Evolutionary conservation across 2,329 filamentous ascomycete genomes (phyloP).

Genomic region (Metarhizium robertsii): DNA sequence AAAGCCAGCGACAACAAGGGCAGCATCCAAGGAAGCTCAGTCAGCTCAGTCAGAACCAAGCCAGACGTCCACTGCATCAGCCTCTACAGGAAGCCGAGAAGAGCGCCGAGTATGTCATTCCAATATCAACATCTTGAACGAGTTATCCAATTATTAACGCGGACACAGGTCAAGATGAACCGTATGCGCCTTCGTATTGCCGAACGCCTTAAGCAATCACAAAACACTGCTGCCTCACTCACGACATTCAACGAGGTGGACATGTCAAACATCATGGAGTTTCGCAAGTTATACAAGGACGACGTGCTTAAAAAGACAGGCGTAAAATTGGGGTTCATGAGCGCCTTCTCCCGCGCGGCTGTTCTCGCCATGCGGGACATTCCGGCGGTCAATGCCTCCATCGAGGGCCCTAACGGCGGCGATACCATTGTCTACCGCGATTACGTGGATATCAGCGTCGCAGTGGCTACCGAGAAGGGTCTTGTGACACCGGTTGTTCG

Average conservation of each 20-base stretch:
- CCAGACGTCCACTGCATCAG: constrained; percentile 9
- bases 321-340: constrained; percentile 99
- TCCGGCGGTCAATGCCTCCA: constrained; percentile 92
- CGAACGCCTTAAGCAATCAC: constrained; percentile 96
- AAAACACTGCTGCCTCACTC: constrained; percentile 93
- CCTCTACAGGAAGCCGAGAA: constrained; percentile 59
- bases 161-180: constrained; percentile 96
- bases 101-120: constrained; percentile 67
- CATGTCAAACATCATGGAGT: constrained; percentile 96
- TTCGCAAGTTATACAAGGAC: constrained; percentile 96
- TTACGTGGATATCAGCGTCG: constrained; percentile 95
- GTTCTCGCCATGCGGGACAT: constrained; percentile 90
- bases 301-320: constrained; percentile 92
- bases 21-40: constrained; percentile 17
- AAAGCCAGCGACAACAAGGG: constrained; percentile 15
- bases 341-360: constrained; percentile 84
- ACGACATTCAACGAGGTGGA: constrained; percentile 99
- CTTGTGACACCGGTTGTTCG: constrained; percentile 94
- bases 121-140: neutral
- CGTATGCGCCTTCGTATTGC: constrained; percentile 96
- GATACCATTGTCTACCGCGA: constrained; percentile 98
- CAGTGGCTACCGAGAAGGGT: constrained; percentile 94
- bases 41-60: constrained; percentile 12
- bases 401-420: constrained; percentile 88
- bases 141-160: neutral